Conservation (phyloP, 129 eudicot species). For the Cynara cardunculus region DNA sequence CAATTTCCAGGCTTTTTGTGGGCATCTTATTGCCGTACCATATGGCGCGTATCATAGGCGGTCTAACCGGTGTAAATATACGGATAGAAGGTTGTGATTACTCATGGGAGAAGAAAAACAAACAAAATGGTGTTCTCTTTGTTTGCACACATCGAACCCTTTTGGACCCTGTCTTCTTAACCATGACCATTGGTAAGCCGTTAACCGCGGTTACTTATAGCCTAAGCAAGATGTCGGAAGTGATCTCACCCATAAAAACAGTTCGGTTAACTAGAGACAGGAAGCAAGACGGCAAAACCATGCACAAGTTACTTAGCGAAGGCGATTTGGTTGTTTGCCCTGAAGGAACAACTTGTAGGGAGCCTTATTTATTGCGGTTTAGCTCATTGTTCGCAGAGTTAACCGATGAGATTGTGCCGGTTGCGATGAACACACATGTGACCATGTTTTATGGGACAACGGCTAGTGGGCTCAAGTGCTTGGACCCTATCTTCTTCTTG, state of each 20-base stretch:
- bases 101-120: constrained; percentile 20
- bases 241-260: constrained; percentile 67
- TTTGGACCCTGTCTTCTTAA: constrained; percentile 70
- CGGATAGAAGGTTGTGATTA: constrained; percentile 30
- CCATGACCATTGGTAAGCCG: constrained; percentile 45
- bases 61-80: constrained; percentile 41
- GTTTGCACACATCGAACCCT: constrained; percentile 92
- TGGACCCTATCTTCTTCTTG: constrained; percentile 81
- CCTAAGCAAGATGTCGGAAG: constrained; percentile 73
- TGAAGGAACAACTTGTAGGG: constrained; percentile 96
- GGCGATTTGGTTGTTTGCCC: constrained; percentile 92
- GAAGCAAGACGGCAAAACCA: constrained; percentile 51
- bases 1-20: constrained; percentile 45
- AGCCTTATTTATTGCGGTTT: constrained; percentile 76
- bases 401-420: constrained; percentile 89
- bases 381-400: constrained; percentile 90
- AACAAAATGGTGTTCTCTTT: constrained; percentile 59
- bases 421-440: constrained; percentile 73
- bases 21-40: constrained; percentile 65
- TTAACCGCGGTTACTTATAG: constrained; percentile 89
- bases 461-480: constrained; percentile 85
- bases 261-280: constrained; percentile 63
- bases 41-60: constrained; percentile 46
- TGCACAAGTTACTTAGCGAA: constrained; percentile 54
- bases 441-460: constrained; percentile 93